phyloP scores from a whole-genome alignment of 2,329 filamentous ascomycete genomes.

The Allantophomopsis cytisporea region DNA sequence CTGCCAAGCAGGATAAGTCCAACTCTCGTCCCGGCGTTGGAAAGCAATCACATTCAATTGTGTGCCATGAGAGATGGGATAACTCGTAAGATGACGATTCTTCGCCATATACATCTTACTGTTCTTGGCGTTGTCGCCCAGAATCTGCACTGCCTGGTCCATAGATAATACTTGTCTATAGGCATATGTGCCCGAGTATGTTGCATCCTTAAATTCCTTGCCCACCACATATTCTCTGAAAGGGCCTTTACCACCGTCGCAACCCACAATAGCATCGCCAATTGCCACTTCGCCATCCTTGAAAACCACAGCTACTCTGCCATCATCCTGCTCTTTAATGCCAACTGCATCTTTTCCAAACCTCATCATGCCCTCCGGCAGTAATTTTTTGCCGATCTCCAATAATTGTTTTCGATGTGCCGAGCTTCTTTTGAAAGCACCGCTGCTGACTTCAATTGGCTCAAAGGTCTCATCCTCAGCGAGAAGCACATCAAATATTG shows the following conservation, averaged over 20 bases:
- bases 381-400: conserved; percentile 10
- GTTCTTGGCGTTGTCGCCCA: conserved; percentile 32
- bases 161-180: conserved; percentile 49
- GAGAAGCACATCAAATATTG: too few relatives aligned
- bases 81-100: conserved; percentile 40
- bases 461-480: too few relatives aligned
- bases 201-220: conserved; percentile 26
- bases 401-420: too few relatives aligned
- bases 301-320: conserved; percentile 1
- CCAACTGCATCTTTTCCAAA: conserved; percentile 21
- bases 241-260: conserved; percentile 48
- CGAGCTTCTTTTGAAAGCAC: too few relatives aligned
- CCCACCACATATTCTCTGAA: conserved; percentile 35
- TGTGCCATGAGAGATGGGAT: conserved; percentile 38
- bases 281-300: conserved; percentile 1
- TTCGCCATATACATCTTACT: conserved; percentile 41
- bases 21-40: conserved; percentile 3
- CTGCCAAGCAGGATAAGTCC: too few relatives aligned
- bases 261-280: conserved; percentile 28
- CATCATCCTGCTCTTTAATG: conserved; percentile 10
- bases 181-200: conserved; percentile 41
- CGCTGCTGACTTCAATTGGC: too few relatives aligned
- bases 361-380: conserved; percentile 21
- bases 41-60: conserved; percentile 40
- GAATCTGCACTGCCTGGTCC: conserved; percentile 27